phyloP scores from a whole-genome alignment of 371 early-diverging fungal genomes.

The Mucor mucedo region DNA sequence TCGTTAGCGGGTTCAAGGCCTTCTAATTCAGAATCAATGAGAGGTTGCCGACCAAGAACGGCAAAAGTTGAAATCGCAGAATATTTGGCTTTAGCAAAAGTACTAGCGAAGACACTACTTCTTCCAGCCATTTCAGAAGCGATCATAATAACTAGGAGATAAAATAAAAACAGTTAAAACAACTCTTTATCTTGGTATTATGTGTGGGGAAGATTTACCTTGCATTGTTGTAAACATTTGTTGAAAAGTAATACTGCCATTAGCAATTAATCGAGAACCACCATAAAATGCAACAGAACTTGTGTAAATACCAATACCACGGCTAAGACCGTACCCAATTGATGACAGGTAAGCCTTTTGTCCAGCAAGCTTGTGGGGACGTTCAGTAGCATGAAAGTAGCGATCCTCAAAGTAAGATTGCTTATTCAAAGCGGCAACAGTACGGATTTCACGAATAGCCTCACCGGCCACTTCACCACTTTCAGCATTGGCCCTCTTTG shows the following conservation, averaged over 20 bases:
- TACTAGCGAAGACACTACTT: conserved; percentile 55
- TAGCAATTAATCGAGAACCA: conserved; percentile 51
- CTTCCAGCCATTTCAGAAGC: conserved; percentile 70
- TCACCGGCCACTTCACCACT: conserved; percentile 78
- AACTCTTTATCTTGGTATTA: no score
- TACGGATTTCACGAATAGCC: conserved; percentile 83
- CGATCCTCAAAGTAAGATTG: conserved; percentile 67
- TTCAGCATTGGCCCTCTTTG: conserved; percentile 60
- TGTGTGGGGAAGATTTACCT: no score
- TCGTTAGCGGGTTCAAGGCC: conserved; percentile 52
- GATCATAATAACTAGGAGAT: conserved; percentile 75
- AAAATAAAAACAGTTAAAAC: no score
- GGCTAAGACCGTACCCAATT: conserved; percentile 66
- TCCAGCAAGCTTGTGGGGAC: conserved; percentile 66
- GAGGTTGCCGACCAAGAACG: conserved; percentile 70
- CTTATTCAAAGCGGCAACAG: conserved; percentile 76
- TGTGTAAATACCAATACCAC: conserved; percentile 64
- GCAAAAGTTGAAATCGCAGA: conserved; percentile 79
- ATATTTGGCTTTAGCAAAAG: conserved; percentile 76
- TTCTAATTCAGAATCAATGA: conserved; percentile 71
- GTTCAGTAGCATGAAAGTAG: conserved; percentile 62
- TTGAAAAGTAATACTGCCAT: conserved; percentile 34
- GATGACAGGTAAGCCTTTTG: conserved; percentile 59
- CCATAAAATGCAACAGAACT: conserved; percentile 64
- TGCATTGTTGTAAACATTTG: conserved; percentile 65